Percentiles rank a stretch among this genome's conserved stretches.
These are phyloP conservation scores for Erythrobasidium hasegawianum DNA, from an alignment of 1,284 basidiomycete genomes.

Conservation along the genomic window DNA sequence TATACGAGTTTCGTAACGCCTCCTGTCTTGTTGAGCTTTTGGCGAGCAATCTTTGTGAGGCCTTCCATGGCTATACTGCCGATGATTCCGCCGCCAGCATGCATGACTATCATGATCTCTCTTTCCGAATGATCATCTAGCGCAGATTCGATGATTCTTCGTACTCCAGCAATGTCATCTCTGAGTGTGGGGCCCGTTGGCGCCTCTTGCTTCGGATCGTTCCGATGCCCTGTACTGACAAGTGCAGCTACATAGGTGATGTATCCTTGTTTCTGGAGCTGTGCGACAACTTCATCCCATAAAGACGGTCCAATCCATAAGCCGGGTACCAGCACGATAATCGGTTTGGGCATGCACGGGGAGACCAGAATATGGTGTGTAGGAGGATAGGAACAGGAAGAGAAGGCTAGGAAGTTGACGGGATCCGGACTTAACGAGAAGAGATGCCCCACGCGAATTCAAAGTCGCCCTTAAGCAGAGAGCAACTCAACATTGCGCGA, in stretches of 20 bases:
- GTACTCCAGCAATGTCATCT: neutral
- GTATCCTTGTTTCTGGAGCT: neutral
- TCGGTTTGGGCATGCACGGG: neutral
- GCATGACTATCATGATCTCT: neutral
- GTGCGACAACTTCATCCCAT: neutral
- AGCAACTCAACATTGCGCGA: too few species aligned
- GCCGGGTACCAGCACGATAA: conserved; percentile 1
- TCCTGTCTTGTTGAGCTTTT: neutral
- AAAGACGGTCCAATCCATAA: neutral
- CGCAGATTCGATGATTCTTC: neutral
- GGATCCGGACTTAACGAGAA: too few species aligned
- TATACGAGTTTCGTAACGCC: neutral
- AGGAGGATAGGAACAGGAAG: too few species aligned
- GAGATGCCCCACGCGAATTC: too few species aligned
- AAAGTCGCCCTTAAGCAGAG: too few species aligned
- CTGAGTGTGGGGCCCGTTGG: neutral
- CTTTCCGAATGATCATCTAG: neutral
- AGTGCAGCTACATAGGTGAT: neutral
- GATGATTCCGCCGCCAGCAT: neutral
- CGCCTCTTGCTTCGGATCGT: neutral
- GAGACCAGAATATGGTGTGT: too few species aligned
- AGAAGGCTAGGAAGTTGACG: too few species aligned
- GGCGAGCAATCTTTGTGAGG: neutral
- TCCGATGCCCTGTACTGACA: neutral
- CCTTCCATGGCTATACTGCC: neutral